phyloP scores from a whole-genome alignment of 1,284 basidiomycete species.

The Ustilago shanxiensis region DNA sequence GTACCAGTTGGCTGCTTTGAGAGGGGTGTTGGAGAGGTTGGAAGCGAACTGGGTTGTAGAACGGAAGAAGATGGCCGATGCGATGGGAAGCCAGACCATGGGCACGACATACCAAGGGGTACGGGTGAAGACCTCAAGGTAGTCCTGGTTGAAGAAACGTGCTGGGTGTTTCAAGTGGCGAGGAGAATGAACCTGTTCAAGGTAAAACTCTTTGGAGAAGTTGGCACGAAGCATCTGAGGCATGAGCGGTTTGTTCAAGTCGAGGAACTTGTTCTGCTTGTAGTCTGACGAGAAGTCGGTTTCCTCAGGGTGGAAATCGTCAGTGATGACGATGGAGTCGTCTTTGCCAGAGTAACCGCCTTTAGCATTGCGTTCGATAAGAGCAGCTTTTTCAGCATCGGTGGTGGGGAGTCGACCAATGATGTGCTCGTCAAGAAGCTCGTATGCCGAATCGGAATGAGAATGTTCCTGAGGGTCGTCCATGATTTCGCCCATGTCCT shows the following conservation, averaged over 20 bases:
- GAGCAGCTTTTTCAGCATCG: conserved; percentile 42
- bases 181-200: conserved; percentile 93
- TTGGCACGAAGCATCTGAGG: conserved; percentile 85
- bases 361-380: conserved; percentile 31
- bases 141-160: conserved; percentile 84
- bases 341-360: conserved; percentile 63
- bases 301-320: conserved; percentile 66
- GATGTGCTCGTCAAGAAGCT: conserved; percentile 84
- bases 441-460: conserved; percentile 93
- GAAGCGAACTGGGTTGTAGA: conserved; percentile 82
- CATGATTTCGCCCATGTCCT: conserved; percentile 87
- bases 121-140: conserved; percentile 87
- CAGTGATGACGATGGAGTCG: conserved; percentile 77
- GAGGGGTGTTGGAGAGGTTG: conserved; percentile 22
- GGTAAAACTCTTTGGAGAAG: conserved; percentile 94
- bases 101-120: conserved; percentile 97
- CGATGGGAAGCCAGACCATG: conserved; percentile 89
- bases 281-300: conserved; percentile 70
- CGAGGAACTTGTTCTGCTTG: conserved; percentile 90
- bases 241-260: conserved; percentile 87
- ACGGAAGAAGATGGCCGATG: conserved; percentile 82
- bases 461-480: conserved; percentile 85
- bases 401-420: conserved; percentile 59
- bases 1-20: conserved; percentile 61
- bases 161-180: conserved; percentile 89